phyloP scores from a whole-genome alignment of 2,329 filamentous ascomycete species.

The Xylaria multiplex region DNA sequence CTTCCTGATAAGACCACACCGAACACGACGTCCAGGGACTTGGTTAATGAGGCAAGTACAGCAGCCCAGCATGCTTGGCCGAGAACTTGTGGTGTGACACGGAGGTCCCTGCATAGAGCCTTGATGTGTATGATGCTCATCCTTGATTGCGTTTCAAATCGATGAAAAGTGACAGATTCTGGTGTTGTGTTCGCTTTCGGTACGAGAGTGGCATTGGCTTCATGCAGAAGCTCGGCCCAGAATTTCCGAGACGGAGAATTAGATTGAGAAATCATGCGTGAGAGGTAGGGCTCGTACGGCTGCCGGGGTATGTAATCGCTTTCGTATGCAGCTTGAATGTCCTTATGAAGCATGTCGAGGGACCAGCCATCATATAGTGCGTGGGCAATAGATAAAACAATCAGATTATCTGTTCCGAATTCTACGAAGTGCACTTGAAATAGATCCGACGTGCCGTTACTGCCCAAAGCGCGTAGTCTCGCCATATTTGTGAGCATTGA shows the following conservation, averaged over 20 bases:
- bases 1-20: conserved; percentile 86
- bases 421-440: conserved; percentile 61
- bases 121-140: conserved; percentile 56
- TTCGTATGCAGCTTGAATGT: conserved; percentile 74
- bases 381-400: conserved; percentile 80
- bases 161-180: conserved; percentile 45
- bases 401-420: conserved; percentile 50
- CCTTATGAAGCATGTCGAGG: conserved; percentile 75
- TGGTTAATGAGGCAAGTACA: conserved; percentile 70
- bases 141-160: conserved; percentile 58
- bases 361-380: conserved; percentile 93
- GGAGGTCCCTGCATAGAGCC: conserved; percentile 71
- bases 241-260: conserved; percentile 63
- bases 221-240: conserved; percentile 76
- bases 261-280: conserved; percentile 60
- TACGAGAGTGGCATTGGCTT: conserved; percentile 54
- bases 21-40: conserved; percentile 79
- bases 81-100: conserved; percentile 79
- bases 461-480: conserved; percentile 50
- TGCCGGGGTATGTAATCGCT: conserved; percentile 55
- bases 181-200: not conserved
- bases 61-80: conserved; percentile 81
- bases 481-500: conserved; percentile 52
- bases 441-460: conserved; percentile 53
- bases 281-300: conserved; percentile 64